These are phyloP conservation scores for Moesziomyces parantarcticus DNA, from an alignment of 1,284 basidiomycete genomes.

Conservation along the genomic window DNA sequence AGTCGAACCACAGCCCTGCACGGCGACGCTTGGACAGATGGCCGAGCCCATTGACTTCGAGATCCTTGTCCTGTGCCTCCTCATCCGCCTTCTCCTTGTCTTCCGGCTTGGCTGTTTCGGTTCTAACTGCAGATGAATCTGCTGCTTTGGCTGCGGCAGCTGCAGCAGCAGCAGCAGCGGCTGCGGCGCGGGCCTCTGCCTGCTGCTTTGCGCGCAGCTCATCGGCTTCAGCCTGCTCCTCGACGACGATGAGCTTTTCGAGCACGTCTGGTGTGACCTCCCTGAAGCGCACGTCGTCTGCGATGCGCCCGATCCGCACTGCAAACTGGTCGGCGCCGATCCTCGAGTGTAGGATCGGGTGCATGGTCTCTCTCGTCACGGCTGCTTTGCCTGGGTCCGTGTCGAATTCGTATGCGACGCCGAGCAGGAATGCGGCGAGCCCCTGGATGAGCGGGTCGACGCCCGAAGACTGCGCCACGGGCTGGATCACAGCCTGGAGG, in stretches of 20 bases:
- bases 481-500: conserved; percentile 81
- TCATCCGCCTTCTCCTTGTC: conserved; percentile 43
- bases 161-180: conserved; percentile 20
- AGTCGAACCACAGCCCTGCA: conserved; percentile 96
- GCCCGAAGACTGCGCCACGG: conserved; percentile 88
- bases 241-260: conserved; percentile 40
- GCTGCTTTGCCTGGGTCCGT: conserved; percentile 48
- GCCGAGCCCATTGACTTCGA: conserved; percentile 44
- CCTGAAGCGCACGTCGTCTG: conserved; percentile 92
- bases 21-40: conserved; percentile 69
- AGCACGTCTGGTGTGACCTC: conserved; percentile 82
- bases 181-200: conserved; percentile 37
- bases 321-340: conserved; percentile 86
- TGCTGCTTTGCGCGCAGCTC: conserved; percentile 58
- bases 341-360: conserved; percentile 82
- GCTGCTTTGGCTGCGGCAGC: conserved; percentile 3
- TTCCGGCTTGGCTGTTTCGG: conserved; percentile 11
- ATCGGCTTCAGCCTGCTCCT: conserved; percentile 43
- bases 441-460: conserved; percentile 88
- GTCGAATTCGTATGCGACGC: conserved; percentile 78
- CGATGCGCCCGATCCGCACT: conserved; percentile 83
- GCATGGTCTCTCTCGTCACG: conserved; percentile 57
- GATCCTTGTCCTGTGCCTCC: conserved; percentile 40
- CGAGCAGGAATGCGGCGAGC: conserved; percentile 89
- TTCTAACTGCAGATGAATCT: conserved; percentile 14